phyloP scores from a whole-genome alignment of 805 yeast species.

The Saturnispora kantuleensis region DNA sequence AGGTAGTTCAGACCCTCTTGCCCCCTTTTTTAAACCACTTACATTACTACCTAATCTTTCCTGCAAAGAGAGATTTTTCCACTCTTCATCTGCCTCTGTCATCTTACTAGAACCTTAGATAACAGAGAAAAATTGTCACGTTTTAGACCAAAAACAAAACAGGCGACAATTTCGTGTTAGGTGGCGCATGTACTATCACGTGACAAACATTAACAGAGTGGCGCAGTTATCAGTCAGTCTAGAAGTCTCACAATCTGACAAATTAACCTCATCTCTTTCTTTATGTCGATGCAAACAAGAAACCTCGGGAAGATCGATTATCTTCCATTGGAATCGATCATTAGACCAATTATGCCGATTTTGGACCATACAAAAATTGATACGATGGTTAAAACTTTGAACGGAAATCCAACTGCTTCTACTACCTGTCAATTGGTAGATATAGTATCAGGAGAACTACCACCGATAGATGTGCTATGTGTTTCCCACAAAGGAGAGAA shows the following conservation, averaged over 20 bases:
- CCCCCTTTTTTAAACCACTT: slow-evolving; percentile 16
- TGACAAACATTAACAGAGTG: too few relatives aligned
- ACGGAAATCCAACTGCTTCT: slow-evolving; percentile 55
- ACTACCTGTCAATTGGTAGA: slow-evolving; percentile 43
- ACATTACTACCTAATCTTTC: slow-evolving; percentile 60
- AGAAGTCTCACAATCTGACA: neutral
- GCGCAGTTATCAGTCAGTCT: too few relatives aligned
- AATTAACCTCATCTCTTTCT: slow-evolving; percentile 1
- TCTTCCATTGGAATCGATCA: slow-evolving; percentile 58
- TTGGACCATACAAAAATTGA: slow-evolving; percentile 65
- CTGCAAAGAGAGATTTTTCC: slow-evolving; percentile 49
- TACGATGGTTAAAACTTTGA: slow-evolving; percentile 65
- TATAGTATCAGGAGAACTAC: slow-evolving; percentile 53
- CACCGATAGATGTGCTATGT: slow-evolving; percentile 71
- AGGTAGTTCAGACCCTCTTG: neutral
- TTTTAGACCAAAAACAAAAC: slow-evolving; percentile 2
- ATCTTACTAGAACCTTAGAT: slow-evolving; percentile 1
- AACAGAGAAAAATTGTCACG: neutral
- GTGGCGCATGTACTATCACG: neutral
- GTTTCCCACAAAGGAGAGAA: slow-evolving; percentile 54
- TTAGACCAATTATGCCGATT: slow-evolving; percentile 81
- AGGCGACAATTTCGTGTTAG: neutral
- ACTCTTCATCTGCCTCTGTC: slow-evolving; percentile 46
- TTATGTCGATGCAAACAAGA: slow-evolving; percentile 64
- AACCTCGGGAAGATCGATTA: slow-evolving; percentile 40